Percentiles rank a stretch among this genome's conserved stretches.
Conservation (phyloP, 306 rosid species). For the Sindora glabra region DNA sequence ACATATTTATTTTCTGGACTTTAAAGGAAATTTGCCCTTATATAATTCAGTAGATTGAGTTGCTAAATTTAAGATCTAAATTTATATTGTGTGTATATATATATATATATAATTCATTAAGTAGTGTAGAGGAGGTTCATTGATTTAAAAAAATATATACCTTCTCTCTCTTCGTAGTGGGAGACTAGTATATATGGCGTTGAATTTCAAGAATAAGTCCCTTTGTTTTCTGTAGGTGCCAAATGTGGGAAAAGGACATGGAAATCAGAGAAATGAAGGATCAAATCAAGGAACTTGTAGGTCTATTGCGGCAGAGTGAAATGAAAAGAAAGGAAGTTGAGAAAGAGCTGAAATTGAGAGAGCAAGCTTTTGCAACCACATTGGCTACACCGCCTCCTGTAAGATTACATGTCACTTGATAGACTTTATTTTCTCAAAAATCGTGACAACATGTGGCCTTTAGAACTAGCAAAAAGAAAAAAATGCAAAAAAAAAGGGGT, state of each 20-base stretch:
- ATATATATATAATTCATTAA: no score
- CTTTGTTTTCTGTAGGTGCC: conserved; percentile 55
- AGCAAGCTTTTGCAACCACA: conserved; percentile 59
- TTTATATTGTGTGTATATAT: no score
- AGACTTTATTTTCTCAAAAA: neutral
- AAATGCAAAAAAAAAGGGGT: no score
- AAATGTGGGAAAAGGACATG: conserved; percentile 86
- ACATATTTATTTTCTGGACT: no score
- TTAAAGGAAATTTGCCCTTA: no score
- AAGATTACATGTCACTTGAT: conserved; percentile 25
- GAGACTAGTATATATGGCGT: neutral
- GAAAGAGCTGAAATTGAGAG: conserved; percentile 87
- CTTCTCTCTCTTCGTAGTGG: no score
- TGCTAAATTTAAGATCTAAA: no score
- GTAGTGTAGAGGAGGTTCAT: no score
- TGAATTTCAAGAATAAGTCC: conserved; percentile 18
- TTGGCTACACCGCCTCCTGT: conserved; percentile 77
- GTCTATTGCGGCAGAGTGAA: conserved; percentile 93
- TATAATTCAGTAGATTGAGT: no score
- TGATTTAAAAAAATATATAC: no score
- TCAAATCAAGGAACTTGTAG: conserved; percentile 93
- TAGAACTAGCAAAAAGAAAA: no score
- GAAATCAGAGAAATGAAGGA: conserved; percentile 97
- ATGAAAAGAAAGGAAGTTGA: conserved; percentile 84
- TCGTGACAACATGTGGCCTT: neutral